Evolutionary conservation across 2,329 filamentous ascomycete genomes (phyloP).

Genomic region (Graphium sp.): DNA sequence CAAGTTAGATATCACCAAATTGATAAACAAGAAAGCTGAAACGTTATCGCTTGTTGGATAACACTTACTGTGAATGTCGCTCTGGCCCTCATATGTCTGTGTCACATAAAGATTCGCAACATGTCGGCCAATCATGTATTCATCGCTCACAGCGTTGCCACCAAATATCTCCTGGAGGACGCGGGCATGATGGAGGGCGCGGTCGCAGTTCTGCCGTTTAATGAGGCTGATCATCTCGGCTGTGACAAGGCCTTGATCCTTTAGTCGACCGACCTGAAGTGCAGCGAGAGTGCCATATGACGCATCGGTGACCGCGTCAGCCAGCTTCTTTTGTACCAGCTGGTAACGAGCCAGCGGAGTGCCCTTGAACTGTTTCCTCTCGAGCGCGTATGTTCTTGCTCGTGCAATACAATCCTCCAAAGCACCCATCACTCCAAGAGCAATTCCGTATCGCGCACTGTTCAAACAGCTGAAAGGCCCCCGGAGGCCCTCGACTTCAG

Average conservation of each 20-base stretch:
- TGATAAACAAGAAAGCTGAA: not conserved
- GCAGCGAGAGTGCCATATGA: slow-evolving; percentile 83
- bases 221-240: slow-evolving; percentile 97
- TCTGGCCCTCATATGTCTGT: slow-evolving; percentile 96
- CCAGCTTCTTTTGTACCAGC: slow-evolving; percentile 92
- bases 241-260: slow-evolving; percentile 73
- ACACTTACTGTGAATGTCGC: slow-evolving; percentile 58
- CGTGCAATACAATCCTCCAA: slow-evolving; percentile 79
- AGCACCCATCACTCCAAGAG: slow-evolving; percentile 84
- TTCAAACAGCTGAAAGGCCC: slow-evolving; percentile 93
- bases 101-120: slow-evolving; percentile 94
- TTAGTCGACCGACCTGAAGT: slow-evolving; percentile 79
- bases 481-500: slow-evolving; percentile 66
- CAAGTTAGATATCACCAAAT: too few relatives aligned
- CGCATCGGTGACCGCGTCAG: slow-evolving; percentile 80
- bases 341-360: slow-evolving; percentile 95
- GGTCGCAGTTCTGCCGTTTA: slow-evolving; percentile 94
- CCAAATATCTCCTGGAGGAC: slow-evolving; percentile 89
- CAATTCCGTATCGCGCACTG: slow-evolving; percentile 83
- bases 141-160: slow-evolving; percentile 94
- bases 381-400: slow-evolving; percentile 73
- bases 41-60: not conserved
- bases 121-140: slow-evolving; percentile 89
- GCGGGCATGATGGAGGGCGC: slow-evolving; percentile 64
- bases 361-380: slow-evolving; percentile 81